Base-by-base conservation (phyloP, 1,139 yeast genomes). In the Kodamaea arcana region DNA sequence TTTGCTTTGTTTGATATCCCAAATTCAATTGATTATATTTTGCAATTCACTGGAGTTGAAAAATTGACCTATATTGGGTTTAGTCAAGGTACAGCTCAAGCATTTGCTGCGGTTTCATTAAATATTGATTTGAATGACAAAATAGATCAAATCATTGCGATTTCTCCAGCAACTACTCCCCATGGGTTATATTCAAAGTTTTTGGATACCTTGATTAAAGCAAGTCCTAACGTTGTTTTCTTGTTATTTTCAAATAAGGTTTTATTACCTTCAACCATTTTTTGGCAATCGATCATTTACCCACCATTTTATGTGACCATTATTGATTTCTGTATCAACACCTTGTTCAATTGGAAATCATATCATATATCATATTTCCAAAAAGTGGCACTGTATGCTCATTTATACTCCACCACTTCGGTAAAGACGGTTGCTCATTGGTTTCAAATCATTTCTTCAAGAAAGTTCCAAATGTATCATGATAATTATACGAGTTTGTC, bases 141-240 rank as follows among this genome's bases (percentile, higher is more conserved):
- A 51, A 76, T 90, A 34, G 78, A 78, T 22, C 72, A 77, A 44
- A 75, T 90, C 41, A 75, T 90, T 35, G 95, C 94, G 4, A 72
- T 86, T 27, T 85, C 96, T 0, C 97, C 97, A 1, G 97, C 97
- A 1, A 84, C 94, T 62, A 86, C 97, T 0, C 97, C 97, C 0
- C 84, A 80, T 33, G 94, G 95, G 1, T 65, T 90, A 16, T 79
- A 82, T 42, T 84, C 90, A 45, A 72, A 75, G 52, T 65, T 88
- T 38, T 80, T 86, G 24, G 94, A 87, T 52, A 72, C 88, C 0
- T 66, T 90, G 29, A 75, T 85, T 45, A 81, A 85, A 50, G 75
- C 94, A 6, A 79, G 88, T 2, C 97, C 97, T 2, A 72, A 79
- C 36, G 60, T 87, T 28, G 69, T 90, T 50, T 88, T 74, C 52